Evolutionary conservation across 73 alveolate genomes (phyloP), one percentile per base, ranked within the genome.

Genomic region (Paramecium caudatum): DNA sequence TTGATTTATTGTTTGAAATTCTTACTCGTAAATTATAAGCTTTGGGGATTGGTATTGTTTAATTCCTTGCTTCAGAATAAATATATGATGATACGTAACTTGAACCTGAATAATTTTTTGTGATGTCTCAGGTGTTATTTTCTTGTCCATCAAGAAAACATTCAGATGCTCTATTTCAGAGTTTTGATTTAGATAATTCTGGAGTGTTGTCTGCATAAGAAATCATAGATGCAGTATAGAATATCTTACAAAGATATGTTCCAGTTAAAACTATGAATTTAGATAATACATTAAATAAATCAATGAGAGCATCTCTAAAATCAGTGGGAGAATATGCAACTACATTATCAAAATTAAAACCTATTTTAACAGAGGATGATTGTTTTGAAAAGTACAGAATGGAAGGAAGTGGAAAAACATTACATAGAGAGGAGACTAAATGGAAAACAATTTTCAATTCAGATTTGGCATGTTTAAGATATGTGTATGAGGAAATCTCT

Each of bases 381-480:
- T 74, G 19, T 74, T 74, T 74, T 45, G n/a, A 13, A 3, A 74
- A 43, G 68, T 74, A 39, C 65, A 74, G 30, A 74, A 74, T 74
- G 88, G 88, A 74, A 74, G 88, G 88, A 41, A 21, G 45, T 37
- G 88, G 68, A 16, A 45, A 19, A 4, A 36, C 43, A 3, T 21
- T 74, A 37, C 88, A 74, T 74, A 45, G 8, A 17, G 88, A 41
- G 10, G 65, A 36, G 16, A 45, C 78, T 0, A 34, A 41, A 21
- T 86, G 93, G 93, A 8, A 13, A 9, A 86, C 93, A 9, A 63
- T 86, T 12, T 61, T 86, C 15, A 86, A 17, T 9, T 49, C 74
- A 32, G 93, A 86, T 17, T 78, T 86, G 30, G 90, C 93, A 62
- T 62, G 90, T 34, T 62, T 86, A 41, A 86, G 84, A 33, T 62